Conservation (phyloP, 352 stramenopile genomes). For the Blastocystis sp. region DNA sequence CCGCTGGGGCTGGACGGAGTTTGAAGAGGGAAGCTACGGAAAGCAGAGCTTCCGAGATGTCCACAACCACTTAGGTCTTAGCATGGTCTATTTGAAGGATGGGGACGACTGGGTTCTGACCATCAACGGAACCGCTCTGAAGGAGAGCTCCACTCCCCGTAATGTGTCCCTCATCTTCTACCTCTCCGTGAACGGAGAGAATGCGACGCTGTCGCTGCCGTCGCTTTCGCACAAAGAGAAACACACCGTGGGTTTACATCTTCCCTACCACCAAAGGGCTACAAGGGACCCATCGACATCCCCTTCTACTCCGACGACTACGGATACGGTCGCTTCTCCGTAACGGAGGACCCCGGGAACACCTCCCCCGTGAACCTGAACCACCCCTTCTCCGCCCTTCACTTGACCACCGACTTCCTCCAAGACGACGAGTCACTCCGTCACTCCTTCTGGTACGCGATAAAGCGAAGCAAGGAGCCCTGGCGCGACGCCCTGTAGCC, state of each 20-base stretch:
- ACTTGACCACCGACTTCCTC: not conserved
- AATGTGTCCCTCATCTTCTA: constrained; percentile 45
- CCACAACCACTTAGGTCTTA: not conserved
- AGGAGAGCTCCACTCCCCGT: not conserved
- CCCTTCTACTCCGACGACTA: constrained; percentile 34
- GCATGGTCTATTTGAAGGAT: constrained; percentile 26
- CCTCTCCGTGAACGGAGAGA: not conserved
- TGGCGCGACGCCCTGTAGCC: not conserved
- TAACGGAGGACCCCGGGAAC: not conserved
- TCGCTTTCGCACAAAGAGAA: not conserved
- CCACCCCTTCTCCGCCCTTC: constrained; percentile 32
- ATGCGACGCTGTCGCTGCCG: not conserved
- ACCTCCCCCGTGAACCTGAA: constrained; percentile 11
- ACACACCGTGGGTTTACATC: not conserved
- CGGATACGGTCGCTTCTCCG: not conserved
- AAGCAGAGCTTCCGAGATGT: constrained; percentile 23
- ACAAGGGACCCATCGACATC: not conserved
- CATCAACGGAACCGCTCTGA: not conserved
- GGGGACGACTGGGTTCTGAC: not conserved
- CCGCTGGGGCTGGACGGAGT: constrained; percentile 7
- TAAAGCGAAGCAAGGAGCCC: not conserved
- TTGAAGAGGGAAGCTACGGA: not conserved
- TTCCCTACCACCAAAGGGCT: not conserved
- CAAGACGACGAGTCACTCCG: constrained; percentile 4
- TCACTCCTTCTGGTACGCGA: constrained; percentile 21